Evolutionary conservation across 176 grass and related monocot species (phyloP).

Genomic region (Phoenix dactylifera): DNA sequence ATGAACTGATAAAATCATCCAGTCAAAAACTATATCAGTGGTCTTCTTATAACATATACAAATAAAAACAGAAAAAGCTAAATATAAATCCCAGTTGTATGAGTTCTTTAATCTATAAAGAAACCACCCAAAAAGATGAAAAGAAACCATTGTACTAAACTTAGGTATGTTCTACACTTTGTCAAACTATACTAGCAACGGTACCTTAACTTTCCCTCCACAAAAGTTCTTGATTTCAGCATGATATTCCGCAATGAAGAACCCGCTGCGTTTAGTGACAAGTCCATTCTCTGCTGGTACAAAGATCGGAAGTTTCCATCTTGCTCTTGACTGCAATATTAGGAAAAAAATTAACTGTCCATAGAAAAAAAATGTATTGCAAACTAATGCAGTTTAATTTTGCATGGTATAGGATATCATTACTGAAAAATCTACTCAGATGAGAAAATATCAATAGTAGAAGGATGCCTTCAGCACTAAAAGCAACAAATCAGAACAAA

Average conservation of each 20-base stretch:
- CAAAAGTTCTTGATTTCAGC: constrained; percentile 55
- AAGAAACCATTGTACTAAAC: constrained; percentile 5
- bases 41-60: not conserved
- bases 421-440: not conserved
- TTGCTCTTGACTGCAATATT: constrained; percentile 63
- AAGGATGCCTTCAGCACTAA: too few relatives aligned
- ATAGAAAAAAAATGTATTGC: not conserved
- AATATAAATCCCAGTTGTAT: not conserved
- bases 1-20: constrained; percentile 43
- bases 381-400: not conserved
- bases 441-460: not conserved
- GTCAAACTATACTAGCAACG: constrained; percentile 15
- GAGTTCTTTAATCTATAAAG: not conserved
- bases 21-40: not conserved
- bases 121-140: constrained; percentile 2
- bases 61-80: not conserved
- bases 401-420: too few relatives aligned
- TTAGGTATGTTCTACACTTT: too few relatives aligned
- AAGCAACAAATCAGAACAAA: too few relatives aligned
- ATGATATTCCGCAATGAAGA: constrained; percentile 67
- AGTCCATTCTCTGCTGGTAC: constrained; percentile 27
- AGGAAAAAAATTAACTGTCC: not conserved
- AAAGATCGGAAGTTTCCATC: constrained; percentile 60
- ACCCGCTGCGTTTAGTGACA: constrained; percentile 21
- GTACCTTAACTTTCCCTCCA: constrained; percentile 66